Evolutionary conservation across 2,329 filamentous ascomycete genomes (phyloP).

Genomic region (Diaporthe caulivora): DNA sequence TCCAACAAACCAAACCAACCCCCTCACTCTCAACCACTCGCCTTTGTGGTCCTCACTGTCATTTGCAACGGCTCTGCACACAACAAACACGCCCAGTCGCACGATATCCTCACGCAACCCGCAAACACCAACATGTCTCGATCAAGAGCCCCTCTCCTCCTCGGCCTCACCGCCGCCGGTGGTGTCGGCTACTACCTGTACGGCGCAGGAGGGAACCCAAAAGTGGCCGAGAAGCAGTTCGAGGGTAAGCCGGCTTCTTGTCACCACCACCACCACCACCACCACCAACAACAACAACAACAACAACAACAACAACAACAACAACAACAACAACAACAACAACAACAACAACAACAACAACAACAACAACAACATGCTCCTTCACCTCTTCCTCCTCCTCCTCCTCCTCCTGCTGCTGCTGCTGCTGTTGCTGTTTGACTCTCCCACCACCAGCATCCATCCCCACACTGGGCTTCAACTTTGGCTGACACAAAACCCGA

Average conservation of each 20-base stretch:
- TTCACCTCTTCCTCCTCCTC: not conserved
- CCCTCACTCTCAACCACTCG: not conserved
- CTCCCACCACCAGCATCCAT: not conserved
- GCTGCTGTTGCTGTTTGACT: no score
- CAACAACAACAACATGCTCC: no score
- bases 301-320: no score
- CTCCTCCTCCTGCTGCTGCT: not conserved
- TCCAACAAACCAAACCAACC: not conserved
- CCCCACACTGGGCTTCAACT: not conserved
- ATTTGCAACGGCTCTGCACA: not conserved
- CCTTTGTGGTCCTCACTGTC: not conserved
- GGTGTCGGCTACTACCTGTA: slow-evolving; percentile 93
- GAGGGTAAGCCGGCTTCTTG: slow-evolving; percentile 72
- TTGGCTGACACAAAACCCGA: slow-evolving; percentile 39
- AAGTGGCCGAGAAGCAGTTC: slow-evolving; percentile 86
- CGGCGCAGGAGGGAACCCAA: slow-evolving; percentile 82
- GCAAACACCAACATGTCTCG: slow-evolving; percentile 55
- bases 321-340: no score
- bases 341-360: no score
- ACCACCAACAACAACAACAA: no score
- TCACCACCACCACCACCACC: no score
- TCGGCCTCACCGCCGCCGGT: slow-evolving; percentile 74
- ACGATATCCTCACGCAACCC: not conserved
- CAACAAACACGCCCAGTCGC: not conserved
- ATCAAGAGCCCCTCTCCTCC: slow-evolving; percentile 60